These are phyloP conservation scores for Tremella yokohamensis DNA, from an alignment of 768 basidiomycete genomes.

Conservation along the genomic window DNA sequence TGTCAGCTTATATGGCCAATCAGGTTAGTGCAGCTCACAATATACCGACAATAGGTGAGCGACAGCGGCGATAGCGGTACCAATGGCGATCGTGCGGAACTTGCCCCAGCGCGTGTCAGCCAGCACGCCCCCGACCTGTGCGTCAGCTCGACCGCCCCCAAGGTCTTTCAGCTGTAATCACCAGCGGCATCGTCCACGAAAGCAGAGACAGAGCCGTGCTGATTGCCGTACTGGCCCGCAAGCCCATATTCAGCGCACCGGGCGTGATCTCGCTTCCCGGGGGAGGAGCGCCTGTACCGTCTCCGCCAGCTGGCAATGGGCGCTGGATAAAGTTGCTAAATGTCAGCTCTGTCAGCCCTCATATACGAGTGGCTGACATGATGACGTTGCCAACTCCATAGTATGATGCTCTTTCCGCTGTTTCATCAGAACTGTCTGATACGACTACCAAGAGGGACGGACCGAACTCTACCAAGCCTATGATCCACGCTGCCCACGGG, in stretches of 20 bases:
- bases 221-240: conserved; percentile 32
- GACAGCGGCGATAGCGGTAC: conserved; percentile 37
- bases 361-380: conserved; percentile 2
- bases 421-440: neutral
- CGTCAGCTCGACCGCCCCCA: neutral
- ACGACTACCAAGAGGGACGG: neutral
- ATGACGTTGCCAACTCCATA: conserved; percentile 39
- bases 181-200: conserved; percentile 9
- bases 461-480: conserved; percentile 22
- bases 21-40: neutral
- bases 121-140: conserved; percentile 43
- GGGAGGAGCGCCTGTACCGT: conserved; percentile 37
- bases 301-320: conserved; percentile 41
- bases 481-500: conserved; percentile 19
- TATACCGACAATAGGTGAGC: conserved; percentile 47
- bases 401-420: conserved; percentile 47
- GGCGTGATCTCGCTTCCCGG: conserved; percentile 27
- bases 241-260: conserved; percentile 45
- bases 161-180: neutral
- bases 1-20: neutral
- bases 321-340: conserved; percentile 39
- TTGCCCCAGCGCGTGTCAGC: conserved; percentile 48
- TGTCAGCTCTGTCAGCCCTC: neutral
- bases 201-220: conserved; percentile 42
- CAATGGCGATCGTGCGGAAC: conserved; percentile 47